Evolutionary conservation across 208 protist genomes (phyloP).

Genomic region (Acanthamoeba royreba): DNA sequence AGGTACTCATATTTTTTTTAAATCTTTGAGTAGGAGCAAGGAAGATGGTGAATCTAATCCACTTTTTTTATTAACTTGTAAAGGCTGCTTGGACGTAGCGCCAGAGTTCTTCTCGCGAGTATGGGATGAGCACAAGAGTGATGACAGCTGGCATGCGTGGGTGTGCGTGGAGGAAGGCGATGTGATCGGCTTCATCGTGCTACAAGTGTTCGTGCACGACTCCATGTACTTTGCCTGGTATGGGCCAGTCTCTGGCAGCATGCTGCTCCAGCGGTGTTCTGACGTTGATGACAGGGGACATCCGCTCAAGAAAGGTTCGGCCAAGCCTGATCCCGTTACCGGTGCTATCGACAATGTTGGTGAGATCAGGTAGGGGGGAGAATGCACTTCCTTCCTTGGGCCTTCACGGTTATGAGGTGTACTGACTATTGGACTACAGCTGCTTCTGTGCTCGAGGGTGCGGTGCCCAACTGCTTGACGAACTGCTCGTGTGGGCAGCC

Average conservation of each 20-base stretch:
- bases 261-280: background rate
- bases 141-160: background rate
- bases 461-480: background rate
- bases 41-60: background rate
- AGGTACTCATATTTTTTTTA: background rate
- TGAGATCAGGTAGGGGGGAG: slow-evolving; percentile 22
- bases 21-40: background rate
- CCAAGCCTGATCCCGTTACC: background rate
- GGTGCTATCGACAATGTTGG: background rate
- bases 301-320: background rate
- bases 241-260: background rate
- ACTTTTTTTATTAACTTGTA: background rate
- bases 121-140: background rate
- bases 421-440: background rate
- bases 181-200: background rate
- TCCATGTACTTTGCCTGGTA: background rate
- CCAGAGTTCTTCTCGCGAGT: background rate
- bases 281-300: background rate
- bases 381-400: background rate
- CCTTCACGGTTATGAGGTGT: background rate
- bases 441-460: background rate
- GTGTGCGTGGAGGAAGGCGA: background rate
- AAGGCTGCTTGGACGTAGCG: background rate
- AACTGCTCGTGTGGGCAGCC: background rate
- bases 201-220: slow-evolving; percentile 18